Conservation (phyloP, 345 rosid species). For the Acer yangbiense region DNA sequence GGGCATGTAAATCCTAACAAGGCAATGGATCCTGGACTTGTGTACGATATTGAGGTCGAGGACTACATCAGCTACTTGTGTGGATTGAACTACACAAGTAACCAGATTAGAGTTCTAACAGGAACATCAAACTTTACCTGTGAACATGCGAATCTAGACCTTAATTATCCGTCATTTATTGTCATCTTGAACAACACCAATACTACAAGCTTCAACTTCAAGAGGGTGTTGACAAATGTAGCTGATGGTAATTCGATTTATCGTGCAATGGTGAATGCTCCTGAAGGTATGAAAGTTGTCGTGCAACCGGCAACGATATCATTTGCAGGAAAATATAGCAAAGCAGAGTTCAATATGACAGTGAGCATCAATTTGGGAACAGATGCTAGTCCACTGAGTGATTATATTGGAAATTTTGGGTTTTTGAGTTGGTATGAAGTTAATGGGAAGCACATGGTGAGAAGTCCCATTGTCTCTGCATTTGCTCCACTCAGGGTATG, state of each 20-base stretch:
- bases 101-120: constrained; percentile 34
- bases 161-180: constrained; percentile 56
- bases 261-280: constrained; percentile 27
- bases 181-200: constrained; percentile 49
- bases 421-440: constrained; percentile 48
- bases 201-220: constrained; percentile 39
- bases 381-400: constrained; percentile 29
- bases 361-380: constrained; percentile 35
- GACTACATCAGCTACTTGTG: constrained; percentile 42
- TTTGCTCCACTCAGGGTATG: constrained; percentile 21
- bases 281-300: constrained; percentile 35
- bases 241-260: constrained; percentile 31
- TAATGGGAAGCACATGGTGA: constrained; percentile 37
- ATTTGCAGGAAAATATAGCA: constrained; percentile 34
- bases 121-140: constrained; percentile 34
- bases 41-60: constrained; percentile 38
- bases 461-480: constrained; percentile 52
- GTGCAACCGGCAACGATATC: constrained; percentile 32
- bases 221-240: constrained; percentile 42
- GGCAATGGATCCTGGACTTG: constrained; percentile 50
- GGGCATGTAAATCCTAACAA: constrained; percentile 47
- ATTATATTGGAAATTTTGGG: constrained; percentile 48
- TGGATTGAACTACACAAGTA: constrained; percentile 38
- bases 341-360: constrained; percentile 36
- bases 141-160: constrained; percentile 32